Evolutionary conservation across 768 basidiomycete genomes (phyloP), one percentile per base, ranked within the genome.

Genomic region (Rhodotorula paludigena): DNA sequence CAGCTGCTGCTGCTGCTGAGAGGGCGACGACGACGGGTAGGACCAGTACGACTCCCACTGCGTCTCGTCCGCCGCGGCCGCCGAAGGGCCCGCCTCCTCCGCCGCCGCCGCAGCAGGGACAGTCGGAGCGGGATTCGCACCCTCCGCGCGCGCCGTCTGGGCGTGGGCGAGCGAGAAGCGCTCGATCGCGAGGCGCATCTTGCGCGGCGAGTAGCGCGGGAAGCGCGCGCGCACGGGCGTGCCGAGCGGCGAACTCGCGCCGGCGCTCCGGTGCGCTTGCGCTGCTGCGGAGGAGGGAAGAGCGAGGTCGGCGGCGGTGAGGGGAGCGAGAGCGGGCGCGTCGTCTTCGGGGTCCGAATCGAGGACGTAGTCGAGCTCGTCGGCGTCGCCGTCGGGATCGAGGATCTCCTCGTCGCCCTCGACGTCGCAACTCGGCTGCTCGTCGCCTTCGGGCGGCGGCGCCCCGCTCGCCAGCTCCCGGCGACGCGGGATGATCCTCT

Each of bases 281-380:
- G 1, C 35, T 12, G 39, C 35, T 6, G 49, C 41, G 30, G 23
- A 8, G n/a, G 6, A n/a, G 38, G 7, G 15, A 23, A 52, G 49
- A 12, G 7, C 44, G 42, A n/a, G 7, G 39, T 12, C n/a, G 41
- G 38, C 16, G 18, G 28, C 11, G 44, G 32, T 28, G 45, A 36
- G 15, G 48, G 59, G 25, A 7, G 57, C 12, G n/a, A 47, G 42
- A 4, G 33, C 15, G 25, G 36, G 25, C 18, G 42, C 18, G 25
- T 68, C 66, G 51, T 62, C 66, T 16, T 62, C 60, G 16, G 47
- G 41, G 48, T 68, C 66, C 33, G 66, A 68, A 35, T 62, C 66
- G 25, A 35, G 42, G n/a, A 60, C 33, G 1, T 48, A 21, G 9
- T 64, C 45, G 33, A n/a, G n/a, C 33, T 57, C 30, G 36, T 54